Evolutionary conservation across 768 basidiomycete species (phyloP), one percentile per base, ranked within the genome.

Genomic region (Leccinum longicurvipes): DNA sequence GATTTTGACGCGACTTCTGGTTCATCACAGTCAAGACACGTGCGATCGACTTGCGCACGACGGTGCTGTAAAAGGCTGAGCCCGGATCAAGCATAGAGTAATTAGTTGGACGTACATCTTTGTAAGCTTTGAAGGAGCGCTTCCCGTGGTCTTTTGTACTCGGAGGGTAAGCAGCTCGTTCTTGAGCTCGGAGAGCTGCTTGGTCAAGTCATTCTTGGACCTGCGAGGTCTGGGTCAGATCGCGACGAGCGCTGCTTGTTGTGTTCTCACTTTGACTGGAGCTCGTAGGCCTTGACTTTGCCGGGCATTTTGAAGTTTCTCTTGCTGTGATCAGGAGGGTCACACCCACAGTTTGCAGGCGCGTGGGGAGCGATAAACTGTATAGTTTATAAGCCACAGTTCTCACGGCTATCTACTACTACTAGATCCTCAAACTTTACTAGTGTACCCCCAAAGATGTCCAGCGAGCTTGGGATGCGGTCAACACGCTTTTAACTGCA

Each of bases 1-100:
- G 85, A 77, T 94, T 93, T 80, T 93, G 89, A 65, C 96, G 91
- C 65, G 88, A 86, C 78, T 99, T 99, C 74, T 93, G 90, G 88
- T 97, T 98, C 82, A 89, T 96, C 67, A 98, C 94, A 44, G 97
- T 99, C 78, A 98, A 75, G 63, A 98, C 95, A 54, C 97, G 93
- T 61, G 97, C 97, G 71, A 99, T 92, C 62, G 93, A 95, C 80
- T 98, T 98, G 82, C 97, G 95, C 75, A 98, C 93, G 63, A 89
- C 82, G 75, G 87, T 85, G 76, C 97, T 99, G 62, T n/a, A 49
- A 57, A 28, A 31, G 27, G n/a, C 17, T 14, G n/a, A 8, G 1
- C 44, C 42, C 6, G 28, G 29, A 47, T 47, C 31, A 15, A 47
- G 17, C 14, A 7, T 27, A 28, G 2, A 28, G 11, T 10, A 24